Evolutionary conservation across 2,329 filamentous ascomycete species (phyloP).

Genomic region (Biscogniauxia sp.): DNA sequence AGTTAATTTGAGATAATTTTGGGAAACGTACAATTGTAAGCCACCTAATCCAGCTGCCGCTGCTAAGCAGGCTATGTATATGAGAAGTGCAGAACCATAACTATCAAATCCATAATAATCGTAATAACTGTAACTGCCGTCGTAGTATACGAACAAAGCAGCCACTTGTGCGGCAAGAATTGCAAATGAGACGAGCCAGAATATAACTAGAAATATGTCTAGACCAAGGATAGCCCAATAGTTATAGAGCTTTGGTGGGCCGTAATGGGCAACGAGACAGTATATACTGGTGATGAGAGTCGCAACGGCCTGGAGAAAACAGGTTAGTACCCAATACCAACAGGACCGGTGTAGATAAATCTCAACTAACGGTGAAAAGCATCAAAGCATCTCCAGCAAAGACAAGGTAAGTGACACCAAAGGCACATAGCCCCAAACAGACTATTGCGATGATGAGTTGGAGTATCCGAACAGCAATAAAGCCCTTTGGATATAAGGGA

Average conservation of each 20-base stretch:
- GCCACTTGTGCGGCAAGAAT: conserved; percentile 39
- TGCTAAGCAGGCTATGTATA: conserved; percentile 28
- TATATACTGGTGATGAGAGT: conserved; percentile 48
- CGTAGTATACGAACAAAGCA: conserved; percentile 2
- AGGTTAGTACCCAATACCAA: neutral
- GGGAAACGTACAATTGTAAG: conserved; percentile 41
- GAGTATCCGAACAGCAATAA: conserved; percentile 43
- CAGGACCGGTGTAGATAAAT: neutral
- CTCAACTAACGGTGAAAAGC: conserved; percentile 41
- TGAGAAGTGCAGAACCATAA: conserved; percentile 5
- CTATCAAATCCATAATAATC: conserved; percentile 19
- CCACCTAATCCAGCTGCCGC: conserved; percentile 41
- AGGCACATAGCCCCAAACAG: conserved; percentile 47
- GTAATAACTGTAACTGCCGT: conserved; percentile 22
- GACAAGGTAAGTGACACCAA: conserved; percentile 36
- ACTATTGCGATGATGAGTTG: conserved; percentile 46
- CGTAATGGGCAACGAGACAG: conserved; percentile 42
- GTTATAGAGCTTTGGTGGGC: conserved; percentile 45
- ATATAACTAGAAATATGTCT: conserved; percentile 49
- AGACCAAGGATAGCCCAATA: conserved; percentile 52
- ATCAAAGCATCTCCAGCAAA: conserved; percentile 26
- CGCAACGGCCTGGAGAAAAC: conserved; percentile 35
- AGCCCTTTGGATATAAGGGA: conserved; percentile 43
- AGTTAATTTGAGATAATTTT: neutral
- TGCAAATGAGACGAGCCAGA: conserved; percentile 50